Conservation (phyloP, 2,329 filamentous ascomycete species). For the Capronia coronata region DNA sequence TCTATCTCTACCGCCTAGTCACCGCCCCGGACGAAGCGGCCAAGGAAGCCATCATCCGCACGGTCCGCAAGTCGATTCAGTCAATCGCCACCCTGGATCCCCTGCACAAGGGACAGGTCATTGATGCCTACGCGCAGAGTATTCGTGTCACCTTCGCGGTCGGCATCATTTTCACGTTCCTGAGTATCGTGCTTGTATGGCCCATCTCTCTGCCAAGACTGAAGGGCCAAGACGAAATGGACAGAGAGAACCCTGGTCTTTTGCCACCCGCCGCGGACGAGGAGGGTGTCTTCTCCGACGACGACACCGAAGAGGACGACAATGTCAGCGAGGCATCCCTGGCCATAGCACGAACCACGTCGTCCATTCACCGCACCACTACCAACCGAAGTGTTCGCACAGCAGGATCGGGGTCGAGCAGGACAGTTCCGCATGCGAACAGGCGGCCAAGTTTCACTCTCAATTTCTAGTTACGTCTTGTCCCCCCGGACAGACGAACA, state of each 20-base stretch:
- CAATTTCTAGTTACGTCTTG: not conserved
- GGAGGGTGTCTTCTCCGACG: not conserved
- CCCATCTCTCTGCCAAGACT: constrained; percentile 21
- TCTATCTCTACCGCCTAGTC: constrained; percentile 20
- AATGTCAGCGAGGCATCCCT: not conserved
- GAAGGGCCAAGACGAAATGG: constrained; percentile 16
- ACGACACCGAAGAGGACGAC: not conserved
- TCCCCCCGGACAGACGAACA: too few species aligned
- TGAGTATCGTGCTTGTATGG: constrained; percentile 16
- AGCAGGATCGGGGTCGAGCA: not conserved
- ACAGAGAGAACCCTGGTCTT: not conserved
- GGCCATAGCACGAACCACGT: not conserved
- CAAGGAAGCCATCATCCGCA: constrained; percentile 22
- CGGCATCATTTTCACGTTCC: constrained; percentile 11
- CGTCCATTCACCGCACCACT: not conserved
- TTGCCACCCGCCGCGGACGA: not conserved
- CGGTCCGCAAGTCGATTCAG: constrained; percentile 20
- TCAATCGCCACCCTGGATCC: constrained; percentile 19
- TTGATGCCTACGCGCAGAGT: constrained; percentile 24
- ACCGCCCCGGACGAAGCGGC: constrained; percentile 10
- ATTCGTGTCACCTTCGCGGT: constrained; percentile 22
- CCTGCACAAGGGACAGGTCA: constrained; percentile 23
- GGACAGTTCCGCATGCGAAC: not conserved
- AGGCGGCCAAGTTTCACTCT: not conserved
- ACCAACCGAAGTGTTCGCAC: not conserved